Percentiles rank a stretch among this genome's conserved stretches.
Conservation (phyloP, 2,329 filamentous ascomycete species). For the Fusarium brevicatenulatum region DNA sequence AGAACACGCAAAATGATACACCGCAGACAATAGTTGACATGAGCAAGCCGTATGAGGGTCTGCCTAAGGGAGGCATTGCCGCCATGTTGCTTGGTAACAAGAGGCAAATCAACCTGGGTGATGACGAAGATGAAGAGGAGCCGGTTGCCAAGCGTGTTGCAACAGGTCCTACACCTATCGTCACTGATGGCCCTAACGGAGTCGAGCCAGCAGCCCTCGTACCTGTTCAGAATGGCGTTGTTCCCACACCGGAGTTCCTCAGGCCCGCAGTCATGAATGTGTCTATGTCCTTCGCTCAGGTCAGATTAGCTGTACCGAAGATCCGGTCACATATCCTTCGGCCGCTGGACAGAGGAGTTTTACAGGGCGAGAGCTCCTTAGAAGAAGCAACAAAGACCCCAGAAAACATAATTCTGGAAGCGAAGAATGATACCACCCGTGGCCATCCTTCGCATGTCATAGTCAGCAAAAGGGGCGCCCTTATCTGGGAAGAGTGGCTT, state of each 20-base stretch:
- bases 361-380: constrained; percentile 61
- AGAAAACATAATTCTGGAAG: constrained; percentile 85
- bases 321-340: constrained; percentile 84
- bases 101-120: constrained; percentile 78
- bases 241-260: constrained; percentile 82
- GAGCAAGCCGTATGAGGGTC: constrained; percentile 91
- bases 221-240: constrained; percentile 66
- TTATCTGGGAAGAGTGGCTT: constrained; percentile 94
- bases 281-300: constrained; percentile 80
- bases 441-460: constrained; percentile 87
- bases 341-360: constrained; percentile 75
- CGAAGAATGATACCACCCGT: constrained; percentile 80
- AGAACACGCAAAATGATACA: constrained; percentile 71
- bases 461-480: constrained; percentile 80
- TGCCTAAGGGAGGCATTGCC: constrained; percentile 88
- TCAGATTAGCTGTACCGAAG: constrained; percentile 87
- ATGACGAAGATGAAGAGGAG: constrained; percentile 80
- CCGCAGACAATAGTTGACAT: constrained; percentile 88
- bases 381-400: constrained; percentile 72
- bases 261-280: constrained; percentile 89
- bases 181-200: constrained; percentile 81
- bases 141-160: constrained; percentile 62
- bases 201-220: constrained; percentile 78
- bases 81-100: constrained; percentile 93
- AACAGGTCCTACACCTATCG: constrained; percentile 77